phyloP scores from a whole-genome alignment of 1,284 basidiomycete genomes.

The Heterobasidion occidentale region DNA sequence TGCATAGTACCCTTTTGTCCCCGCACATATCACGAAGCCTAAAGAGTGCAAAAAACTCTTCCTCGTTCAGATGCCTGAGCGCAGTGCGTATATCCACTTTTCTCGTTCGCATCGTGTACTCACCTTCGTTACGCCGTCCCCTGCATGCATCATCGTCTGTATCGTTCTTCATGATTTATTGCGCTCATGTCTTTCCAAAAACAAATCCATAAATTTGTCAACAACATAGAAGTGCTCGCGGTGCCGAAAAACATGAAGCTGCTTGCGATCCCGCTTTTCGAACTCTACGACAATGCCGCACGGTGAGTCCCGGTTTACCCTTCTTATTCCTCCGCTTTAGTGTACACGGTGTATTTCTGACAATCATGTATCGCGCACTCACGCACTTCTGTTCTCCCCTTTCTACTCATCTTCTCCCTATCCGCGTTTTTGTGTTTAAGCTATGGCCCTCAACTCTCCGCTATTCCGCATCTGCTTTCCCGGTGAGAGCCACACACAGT shows the following conservation, averaged over 20 bases:
- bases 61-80: conserved; percentile 90
- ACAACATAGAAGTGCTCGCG: conserved; percentile 76
- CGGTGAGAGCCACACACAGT: conserved; percentile 40
- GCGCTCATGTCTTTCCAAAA: neutral
- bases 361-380: neutral
- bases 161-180: neutral
- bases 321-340: neutral
- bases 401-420: conserved; percentile 1
- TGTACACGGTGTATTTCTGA: neutral
- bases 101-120: neutral
- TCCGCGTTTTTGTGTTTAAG: conserved; percentile 19
- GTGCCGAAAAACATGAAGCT: conserved; percentile 99
- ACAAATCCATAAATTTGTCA: neutral
- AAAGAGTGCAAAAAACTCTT: conserved; percentile 98
- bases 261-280: conserved; percentile 91
- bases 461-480: conserved; percentile 90
- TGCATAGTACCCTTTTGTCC: conserved; percentile 88
- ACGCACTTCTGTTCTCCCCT: neutral
- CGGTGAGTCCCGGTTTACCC: conserved; percentile 36
- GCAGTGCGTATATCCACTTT: conserved; percentile 51
- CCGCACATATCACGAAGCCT: conserved; percentile 93
- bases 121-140: neutral
- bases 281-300: conserved; percentile 95
- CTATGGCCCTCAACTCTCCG: conserved; percentile 89
- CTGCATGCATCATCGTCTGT: neutral